Conservation (phyloP, 2,329 filamentous ascomycete genomes). For the Cladosporium sp. region DNA sequence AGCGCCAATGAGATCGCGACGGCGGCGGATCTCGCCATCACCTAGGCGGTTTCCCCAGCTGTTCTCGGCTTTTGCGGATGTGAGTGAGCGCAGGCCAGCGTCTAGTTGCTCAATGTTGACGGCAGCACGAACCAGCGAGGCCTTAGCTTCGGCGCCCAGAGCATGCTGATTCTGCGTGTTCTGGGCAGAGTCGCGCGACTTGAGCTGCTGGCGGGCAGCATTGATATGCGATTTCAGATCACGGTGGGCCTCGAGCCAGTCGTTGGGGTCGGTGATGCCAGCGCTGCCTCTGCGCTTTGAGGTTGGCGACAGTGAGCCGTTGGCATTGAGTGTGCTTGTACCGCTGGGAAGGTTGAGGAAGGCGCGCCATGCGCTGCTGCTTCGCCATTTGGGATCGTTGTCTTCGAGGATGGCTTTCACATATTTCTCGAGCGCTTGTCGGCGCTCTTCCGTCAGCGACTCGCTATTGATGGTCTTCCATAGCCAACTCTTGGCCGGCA, state of each 20-base stretch:
- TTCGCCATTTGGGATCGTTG: conserved; percentile 72
- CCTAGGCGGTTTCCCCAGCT: conserved; percentile 53
- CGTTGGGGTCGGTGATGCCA: conserved; percentile 46
- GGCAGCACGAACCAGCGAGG: conserved; percentile 64
- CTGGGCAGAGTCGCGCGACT: conserved; percentile 60
- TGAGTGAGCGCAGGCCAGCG: conserved; percentile 54
- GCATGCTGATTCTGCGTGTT: conserved; percentile 58
- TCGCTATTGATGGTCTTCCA: conserved; percentile 66
- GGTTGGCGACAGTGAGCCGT: conserved; percentile 39
- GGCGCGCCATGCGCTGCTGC: conserved; percentile 65
- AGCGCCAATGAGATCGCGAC: conserved; percentile 65
- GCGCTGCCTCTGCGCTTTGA: conserved; percentile 23
- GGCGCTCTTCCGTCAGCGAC: conserved; percentile 67
- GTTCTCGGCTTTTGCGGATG: conserved; percentile 25
- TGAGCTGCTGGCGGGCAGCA: conserved; percentile 62
- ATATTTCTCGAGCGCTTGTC: conserved; percentile 65
- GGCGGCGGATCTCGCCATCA: conserved; percentile 68
- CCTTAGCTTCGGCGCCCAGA: conserved; percentile 66
- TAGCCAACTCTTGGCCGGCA: conserved; percentile 75
- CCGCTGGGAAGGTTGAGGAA: conserved; percentile 68
- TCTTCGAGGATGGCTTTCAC: conserved; percentile 67
- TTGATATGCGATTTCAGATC: conserved; percentile 70
- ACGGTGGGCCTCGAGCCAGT: conserved; percentile 72
- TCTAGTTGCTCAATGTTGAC: conserved; percentile 61
- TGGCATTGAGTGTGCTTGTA: conserved; percentile 24